Percentiles rank a stretch among this genome's conserved stretches.
Evolutionary conservation across 2,329 filamentous ascomycete genomes (phyloP).

Genomic region (Magnaporthales sp.): DNA sequence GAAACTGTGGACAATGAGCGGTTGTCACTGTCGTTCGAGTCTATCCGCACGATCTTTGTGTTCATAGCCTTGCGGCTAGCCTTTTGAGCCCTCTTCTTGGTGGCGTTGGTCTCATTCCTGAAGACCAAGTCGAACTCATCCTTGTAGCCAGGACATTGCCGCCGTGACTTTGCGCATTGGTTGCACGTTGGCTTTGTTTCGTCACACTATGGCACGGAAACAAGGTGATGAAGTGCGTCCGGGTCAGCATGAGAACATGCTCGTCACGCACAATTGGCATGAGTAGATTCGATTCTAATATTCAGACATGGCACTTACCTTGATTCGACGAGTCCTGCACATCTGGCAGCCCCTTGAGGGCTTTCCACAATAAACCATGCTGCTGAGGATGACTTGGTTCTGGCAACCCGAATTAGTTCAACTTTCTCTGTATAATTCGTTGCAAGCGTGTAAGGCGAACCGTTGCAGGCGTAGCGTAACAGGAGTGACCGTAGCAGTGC

Average conservation of each 20-base stretch:
- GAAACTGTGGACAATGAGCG: neutral
- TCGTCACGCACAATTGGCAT: too few species aligned
- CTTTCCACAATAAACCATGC: conserved; percentile 59
- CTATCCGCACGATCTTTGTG: conserved; percentile 10
- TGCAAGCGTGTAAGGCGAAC: neutral
- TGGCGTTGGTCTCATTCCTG: conserved; percentile 62
- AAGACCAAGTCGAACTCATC: conserved; percentile 67
- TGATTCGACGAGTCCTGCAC: conserved; percentile 65
- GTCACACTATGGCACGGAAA: conserved; percentile 44
- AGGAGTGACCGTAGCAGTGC: neutral
- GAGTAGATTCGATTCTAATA: neutral
- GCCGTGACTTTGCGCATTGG: conserved; percentile 55
- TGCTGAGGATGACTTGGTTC: conserved; percentile 12
- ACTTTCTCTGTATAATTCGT: neutral
- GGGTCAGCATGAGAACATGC: too few species aligned
- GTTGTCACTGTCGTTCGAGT: neutral
- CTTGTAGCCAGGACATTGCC: conserved; percentile 58
- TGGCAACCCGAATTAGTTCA: neutral
- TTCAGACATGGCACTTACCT: conserved; percentile 38
- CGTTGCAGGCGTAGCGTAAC: neutral
- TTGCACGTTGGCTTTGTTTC: conserved; percentile 58
- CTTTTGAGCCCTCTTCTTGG: conserved; percentile 52
- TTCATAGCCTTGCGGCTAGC: conserved; percentile 38
- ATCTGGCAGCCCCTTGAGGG: conserved; percentile 64
- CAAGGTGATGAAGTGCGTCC: neutral